Base-by-base conservation (phyloP, 768 basidiomycete species). In the Tricholoma sp. region DNA sequence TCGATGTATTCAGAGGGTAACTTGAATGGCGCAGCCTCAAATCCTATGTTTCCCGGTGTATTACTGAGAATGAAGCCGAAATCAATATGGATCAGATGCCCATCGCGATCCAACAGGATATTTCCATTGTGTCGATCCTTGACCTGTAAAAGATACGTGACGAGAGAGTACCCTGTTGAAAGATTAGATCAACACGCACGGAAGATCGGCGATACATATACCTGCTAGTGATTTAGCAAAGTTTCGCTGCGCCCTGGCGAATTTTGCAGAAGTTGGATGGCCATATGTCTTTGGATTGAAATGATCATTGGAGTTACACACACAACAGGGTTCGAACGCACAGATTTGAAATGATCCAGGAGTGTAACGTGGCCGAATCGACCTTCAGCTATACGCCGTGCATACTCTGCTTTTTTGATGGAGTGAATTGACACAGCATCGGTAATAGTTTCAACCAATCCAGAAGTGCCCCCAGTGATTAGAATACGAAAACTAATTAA, bases 11-110 rank as follows among this genome's bases (percentile, higher is more conserved):
- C 97, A 53, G 88, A 77, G 7, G 94, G 87, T 11, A 98, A 74
- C 70, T 99, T 99, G 81, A 99, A 99, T 1, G 97, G 97, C 2
- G 97, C 95, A n/a, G 95, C 96, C 73, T 99, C 97, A 69, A 99
- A 98, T 28, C 96, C 91, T 60, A 99, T 89, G 68, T 96, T 96
- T 17, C 96, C 96, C 0, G 97, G 97, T 1, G 95, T 94, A 70
- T 98, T 98, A 42, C 89, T 89, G 33, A 98, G 80, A 80, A 98
- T 96, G 75, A 98, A 98, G 2, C 97, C 97, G 68, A 98, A 99
- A 70, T 98, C 97, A 58, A 99, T 99, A 69, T 99, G 92, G 50
- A 97, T 88, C 20, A 97, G 77, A 63, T 95, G 95, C 0, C 97
- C 97, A 33, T 97, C 93, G 53, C 92, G 84, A 72, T 98, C 97